These are phyloP conservation scores for Datisca glomerata DNA, from an alignment of 306 rosid species.

Conservation along the genomic window DNA sequence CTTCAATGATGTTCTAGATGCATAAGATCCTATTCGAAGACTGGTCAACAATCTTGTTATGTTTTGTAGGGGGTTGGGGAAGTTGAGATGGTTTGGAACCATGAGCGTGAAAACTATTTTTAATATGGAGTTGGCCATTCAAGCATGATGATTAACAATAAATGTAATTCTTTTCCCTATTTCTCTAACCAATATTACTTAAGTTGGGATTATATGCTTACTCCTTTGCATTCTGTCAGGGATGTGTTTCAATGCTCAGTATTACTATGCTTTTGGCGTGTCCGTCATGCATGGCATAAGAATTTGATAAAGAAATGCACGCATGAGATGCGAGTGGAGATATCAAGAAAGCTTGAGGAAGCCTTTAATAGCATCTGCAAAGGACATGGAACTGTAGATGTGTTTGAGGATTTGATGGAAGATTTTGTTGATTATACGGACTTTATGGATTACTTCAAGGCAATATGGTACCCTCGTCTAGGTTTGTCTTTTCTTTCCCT, in stretches of 20 bases:
- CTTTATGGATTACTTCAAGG: slow-evolving; percentile 79
- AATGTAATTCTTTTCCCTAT: background rate
- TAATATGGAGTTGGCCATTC: too few relatives aligned
- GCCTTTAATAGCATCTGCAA: slow-evolving; percentile 47
- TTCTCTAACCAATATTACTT: slow-evolving; percentile 4
- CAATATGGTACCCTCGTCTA: slow-evolving; percentile 74
- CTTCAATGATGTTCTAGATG: too few relatives aligned
- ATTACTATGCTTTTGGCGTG: slow-evolving; percentile 69
- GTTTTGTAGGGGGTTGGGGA: too few relatives aligned
- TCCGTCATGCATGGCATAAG: slow-evolving; percentile 81
- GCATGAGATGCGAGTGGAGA: slow-evolving; percentile 50
- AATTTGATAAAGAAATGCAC: slow-evolving; percentile 45
- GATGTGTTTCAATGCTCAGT: slow-evolving; percentile 82
- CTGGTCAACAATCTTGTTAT: too few relatives aligned
- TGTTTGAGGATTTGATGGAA: slow-evolving; percentile 60
- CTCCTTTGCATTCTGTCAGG: slow-evolving; percentile 38
- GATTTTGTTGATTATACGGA: slow-evolving; percentile 57
- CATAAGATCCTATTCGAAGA: too few relatives aligned
- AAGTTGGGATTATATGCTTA: slow-evolving; percentile 8
- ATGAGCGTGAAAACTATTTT: too few relatives aligned
- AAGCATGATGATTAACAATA: background rate
- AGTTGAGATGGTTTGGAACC: too few relatives aligned
- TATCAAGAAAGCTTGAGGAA: slow-evolving; percentile 46
- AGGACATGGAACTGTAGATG: slow-evolving; percentile 31
- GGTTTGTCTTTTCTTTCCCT: slow-evolving; percentile 32